Conservation (phyloP, 352 stramenopile genomes). For the Globisporangium nagaii region DNA sequence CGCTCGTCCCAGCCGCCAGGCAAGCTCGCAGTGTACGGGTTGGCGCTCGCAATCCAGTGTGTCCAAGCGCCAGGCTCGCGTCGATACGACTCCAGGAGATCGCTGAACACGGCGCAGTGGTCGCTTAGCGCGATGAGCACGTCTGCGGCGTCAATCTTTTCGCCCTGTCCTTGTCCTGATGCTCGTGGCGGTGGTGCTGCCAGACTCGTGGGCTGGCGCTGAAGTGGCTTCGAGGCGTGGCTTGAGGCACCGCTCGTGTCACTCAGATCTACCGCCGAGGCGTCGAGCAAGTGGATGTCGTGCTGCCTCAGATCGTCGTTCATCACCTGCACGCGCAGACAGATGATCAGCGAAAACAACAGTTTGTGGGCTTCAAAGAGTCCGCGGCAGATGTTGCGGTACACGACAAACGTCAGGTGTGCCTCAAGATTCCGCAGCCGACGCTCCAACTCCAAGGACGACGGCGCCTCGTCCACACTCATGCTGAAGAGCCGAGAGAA, state of each 20-base stretch:
- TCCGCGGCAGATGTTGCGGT: conserved; percentile 63
- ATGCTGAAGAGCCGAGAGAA: conserved; percentile 59
- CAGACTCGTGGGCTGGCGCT: neutral
- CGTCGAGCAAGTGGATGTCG: conserved; percentile 37
- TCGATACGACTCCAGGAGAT: conserved; percentile 39
- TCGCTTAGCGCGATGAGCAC: conserved; percentile 25
- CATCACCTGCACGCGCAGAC: conserved; percentile 48
- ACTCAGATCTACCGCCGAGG: conserved; percentile 3
- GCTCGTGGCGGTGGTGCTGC: neutral
- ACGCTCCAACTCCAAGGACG: conserved; percentile 18
- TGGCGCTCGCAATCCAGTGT: conserved; percentile 27
- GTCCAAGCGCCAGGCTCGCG: conserved; percentile 32
- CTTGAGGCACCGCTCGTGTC: neutral
- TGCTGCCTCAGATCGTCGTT: conserved; percentile 23
- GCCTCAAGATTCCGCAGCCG: conserved; percentile 37
- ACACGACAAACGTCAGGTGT: conserved; percentile 50
- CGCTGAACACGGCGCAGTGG: conserved; percentile 15
- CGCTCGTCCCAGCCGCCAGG: conserved; percentile 26
- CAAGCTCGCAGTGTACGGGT: conserved; percentile 31
- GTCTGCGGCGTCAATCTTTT: conserved; percentile 11
- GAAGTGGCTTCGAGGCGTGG: neutral
- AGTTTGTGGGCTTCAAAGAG: conserved; percentile 64
- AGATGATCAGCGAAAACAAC: conserved; percentile 58
- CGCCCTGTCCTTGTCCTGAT: neutral
- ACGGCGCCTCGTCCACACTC: conserved; percentile 40